A percentile compares a stretch with the other conserved stretches of the same genome.
Conservation (phyloP, 306 rosid species). For the Pachyrhizus erosus region DNA sequence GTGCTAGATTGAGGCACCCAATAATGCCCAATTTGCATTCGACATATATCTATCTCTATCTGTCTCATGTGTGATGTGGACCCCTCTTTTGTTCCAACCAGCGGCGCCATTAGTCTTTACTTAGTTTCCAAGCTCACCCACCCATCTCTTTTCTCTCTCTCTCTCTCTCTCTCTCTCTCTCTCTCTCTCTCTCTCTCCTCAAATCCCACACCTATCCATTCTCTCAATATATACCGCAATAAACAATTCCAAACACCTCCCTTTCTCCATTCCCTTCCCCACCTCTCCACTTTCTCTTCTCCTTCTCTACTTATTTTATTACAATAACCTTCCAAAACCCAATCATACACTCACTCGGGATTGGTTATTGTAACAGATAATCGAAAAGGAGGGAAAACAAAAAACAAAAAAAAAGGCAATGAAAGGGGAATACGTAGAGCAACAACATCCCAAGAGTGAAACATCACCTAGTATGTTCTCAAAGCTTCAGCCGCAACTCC, state of each 20-base stretch:
- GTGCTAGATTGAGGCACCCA: conserved; percentile 55
- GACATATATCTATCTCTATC: conserved; percentile 36
- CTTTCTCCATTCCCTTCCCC: conserved; percentile 15
- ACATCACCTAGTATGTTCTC: conserved; percentile 65
- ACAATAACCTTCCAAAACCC: conserved; percentile 30
- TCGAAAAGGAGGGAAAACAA: neutral
- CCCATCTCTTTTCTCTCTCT: conserved; percentile 37
- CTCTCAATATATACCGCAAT: conserved; percentile 35
- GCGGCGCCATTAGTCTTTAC: conserved; percentile 88
- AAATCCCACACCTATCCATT: neutral
- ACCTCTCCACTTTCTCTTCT: neutral
- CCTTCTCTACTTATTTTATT: neutral
- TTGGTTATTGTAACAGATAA: conserved; percentile 3
- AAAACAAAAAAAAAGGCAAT: conserved; percentile 22
- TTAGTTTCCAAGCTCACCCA: conserved; percentile 81
- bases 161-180: neutral
- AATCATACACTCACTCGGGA: conserved; percentile 24
- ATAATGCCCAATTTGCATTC: conserved; percentile 38
- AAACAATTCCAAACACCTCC: conserved; percentile 47
- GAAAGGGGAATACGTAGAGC: conserved; percentile 75
- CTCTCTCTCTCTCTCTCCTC: neutral
- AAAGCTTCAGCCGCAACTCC: conserved; percentile 59
- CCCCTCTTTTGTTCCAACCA: conserved; percentile 58
- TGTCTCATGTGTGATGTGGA: conserved; percentile 53
- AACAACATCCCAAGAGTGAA: conserved; percentile 47